phyloP scores from a whole-genome alignment of 1,284 basidiomycete species.

The Singerocomus rubriflavus region DNA sequence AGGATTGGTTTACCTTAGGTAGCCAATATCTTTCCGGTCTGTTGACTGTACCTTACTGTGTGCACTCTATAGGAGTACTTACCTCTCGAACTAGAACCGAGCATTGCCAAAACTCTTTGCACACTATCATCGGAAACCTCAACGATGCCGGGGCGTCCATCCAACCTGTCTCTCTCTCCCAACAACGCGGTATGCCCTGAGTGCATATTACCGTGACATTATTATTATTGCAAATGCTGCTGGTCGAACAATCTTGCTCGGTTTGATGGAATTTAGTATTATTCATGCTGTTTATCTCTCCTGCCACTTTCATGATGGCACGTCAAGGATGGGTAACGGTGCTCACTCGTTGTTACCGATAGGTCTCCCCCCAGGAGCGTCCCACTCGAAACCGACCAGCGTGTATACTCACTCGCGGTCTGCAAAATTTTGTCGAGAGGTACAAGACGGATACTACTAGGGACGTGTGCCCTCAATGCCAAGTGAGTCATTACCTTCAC shows the following conservation, averaged over 20 bases:
- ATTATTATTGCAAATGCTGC: conserved; percentile 87
- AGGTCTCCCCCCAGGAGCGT: conserved; percentile 47
- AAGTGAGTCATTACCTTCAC: no score
- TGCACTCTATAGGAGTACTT: conserved; percentile 67
- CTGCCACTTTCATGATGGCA: neutral
- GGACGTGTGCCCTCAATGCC: conserved; percentile 56
- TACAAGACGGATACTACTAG: conserved; percentile 88
- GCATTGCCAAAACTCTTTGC: conserved; percentile 46
- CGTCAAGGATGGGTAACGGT: neutral
- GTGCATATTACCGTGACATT: conserved; percentile 73
- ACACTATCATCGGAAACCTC: conserved; percentile 49
- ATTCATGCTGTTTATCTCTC: conserved; percentile 33
- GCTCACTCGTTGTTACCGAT: neutral
- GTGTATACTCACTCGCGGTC: conserved; percentile 63
- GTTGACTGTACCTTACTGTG: neutral
- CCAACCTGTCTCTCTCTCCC: conserved; percentile 73
- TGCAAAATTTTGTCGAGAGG: conserved; percentile 80
- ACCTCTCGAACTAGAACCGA: conserved; percentile 61
- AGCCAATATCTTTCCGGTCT: no score
- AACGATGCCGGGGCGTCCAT: conserved; percentile 64
- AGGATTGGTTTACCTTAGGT: conserved; percentile 63
- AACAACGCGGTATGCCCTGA: conserved; percentile 74
- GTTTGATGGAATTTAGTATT: conserved; percentile 83
- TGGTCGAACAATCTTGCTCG: conserved; percentile 88
- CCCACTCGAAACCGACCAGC: conserved; percentile 43